Evolutionary conservation across 2,329 filamentous ascomycete genomes (phyloP).

Genomic region (Aspergillus puulaauensis): DNA sequence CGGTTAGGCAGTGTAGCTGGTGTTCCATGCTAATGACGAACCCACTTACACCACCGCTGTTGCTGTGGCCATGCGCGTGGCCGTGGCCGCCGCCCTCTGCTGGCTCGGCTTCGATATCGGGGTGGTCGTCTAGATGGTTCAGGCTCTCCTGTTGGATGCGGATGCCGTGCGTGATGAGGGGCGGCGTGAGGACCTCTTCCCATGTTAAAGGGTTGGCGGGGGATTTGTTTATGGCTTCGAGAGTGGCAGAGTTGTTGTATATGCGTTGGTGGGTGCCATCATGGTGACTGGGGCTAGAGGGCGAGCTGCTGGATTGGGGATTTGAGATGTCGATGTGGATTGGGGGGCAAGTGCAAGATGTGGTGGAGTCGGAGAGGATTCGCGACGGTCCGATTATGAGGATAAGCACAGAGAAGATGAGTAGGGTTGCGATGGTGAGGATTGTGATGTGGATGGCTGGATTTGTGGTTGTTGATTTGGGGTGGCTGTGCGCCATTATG

Average conservation of each 20-base stretch:
- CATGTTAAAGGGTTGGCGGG: neutral
- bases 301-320: neutral
- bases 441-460: conserved; percentile 9
- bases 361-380: conserved; percentile 1
- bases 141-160: neutral
- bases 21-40: conserved; percentile 14
- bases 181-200: conserved; percentile 10
- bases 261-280: neutral
- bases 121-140: neutral
- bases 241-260: neutral
- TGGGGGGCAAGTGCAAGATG: neutral
- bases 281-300: neutral
- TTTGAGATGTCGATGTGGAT: neutral
- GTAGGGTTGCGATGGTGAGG: conserved; percentile 4
- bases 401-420: conserved; percentile 3
- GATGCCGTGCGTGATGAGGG: conserved; percentile 1
- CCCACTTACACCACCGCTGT: too few species aligned
- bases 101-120: neutral
- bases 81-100: neutral
- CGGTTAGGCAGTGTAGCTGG: conserved; percentile 17
- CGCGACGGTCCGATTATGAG: conserved; percentile 5
- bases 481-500: neutral
- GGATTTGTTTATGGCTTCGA: neutral
- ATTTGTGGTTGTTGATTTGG: neutral
- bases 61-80: neutral